Conservation (phyloP, 306 rosid species). For the Malus orientalis region DNA sequence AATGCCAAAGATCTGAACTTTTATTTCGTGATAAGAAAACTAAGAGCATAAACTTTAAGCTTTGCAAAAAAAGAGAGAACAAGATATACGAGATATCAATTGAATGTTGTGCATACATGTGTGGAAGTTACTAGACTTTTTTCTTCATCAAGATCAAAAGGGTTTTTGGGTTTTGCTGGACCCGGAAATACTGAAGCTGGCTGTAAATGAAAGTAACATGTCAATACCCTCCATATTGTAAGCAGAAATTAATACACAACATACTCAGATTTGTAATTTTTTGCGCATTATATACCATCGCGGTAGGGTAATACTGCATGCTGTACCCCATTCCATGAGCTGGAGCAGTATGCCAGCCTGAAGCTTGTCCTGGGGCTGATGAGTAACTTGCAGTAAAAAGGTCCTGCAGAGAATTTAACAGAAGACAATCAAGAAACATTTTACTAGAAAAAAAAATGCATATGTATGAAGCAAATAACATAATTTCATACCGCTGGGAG, state of each 20-base stretch:
- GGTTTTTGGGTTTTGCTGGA: conserved; percentile 41
- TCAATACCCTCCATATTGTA: conserved; percentile 10
- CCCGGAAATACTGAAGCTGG: conserved; percentile 28
- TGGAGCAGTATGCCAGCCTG: conserved; percentile 53
- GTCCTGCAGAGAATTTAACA: conserved; percentile 49
- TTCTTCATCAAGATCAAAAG: conserved; percentile 49
- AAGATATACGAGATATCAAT: conserved; percentile 3
- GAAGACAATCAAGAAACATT: neutral
- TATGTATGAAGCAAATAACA: neutral
- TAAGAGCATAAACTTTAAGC: neutral
- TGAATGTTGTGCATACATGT: conserved; percentile 37
- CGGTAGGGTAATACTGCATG: conserved; percentile 52
- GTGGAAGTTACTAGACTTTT: conserved; percentile 24
- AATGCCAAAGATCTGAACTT: neutral
- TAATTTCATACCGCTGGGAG: conserved; percentile 54
- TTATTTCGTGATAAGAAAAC: neutral
- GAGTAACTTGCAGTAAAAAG: conserved; percentile 49
- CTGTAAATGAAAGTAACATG: conserved; percentile 35
- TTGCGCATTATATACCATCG: conserved; percentile 29
- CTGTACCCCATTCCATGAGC: conserved; percentile 41
- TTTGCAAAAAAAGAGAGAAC: neutral
- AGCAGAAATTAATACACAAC: neutral
- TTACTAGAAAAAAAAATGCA: neutral
- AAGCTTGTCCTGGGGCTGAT: conserved; percentile 31
- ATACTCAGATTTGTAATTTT: neutral